A percentile compares a stretch with the other conserved stretches of the same genome.
Conservation (phyloP, 768 basidiomycete genomes). For the Rhodosporidiobolus odoratus region DNA sequence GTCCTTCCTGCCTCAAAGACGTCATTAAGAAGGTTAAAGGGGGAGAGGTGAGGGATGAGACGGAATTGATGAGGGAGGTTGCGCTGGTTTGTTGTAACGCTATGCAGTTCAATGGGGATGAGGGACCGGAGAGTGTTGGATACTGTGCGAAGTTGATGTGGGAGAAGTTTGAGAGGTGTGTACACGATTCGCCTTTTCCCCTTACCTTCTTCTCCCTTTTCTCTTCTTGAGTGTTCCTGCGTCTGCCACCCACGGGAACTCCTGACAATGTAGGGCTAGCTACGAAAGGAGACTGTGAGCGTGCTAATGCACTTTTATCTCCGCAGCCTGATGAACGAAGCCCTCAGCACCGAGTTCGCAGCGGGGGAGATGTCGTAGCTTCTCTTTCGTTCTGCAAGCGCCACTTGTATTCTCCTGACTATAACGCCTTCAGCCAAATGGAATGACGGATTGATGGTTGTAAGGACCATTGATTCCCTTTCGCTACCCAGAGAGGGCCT, state of each 20-base stretch:
- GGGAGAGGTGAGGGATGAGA: conserved; percentile 6
- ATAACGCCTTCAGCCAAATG: no score
- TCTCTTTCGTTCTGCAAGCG: not conserved
- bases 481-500: no score
- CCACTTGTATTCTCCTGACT: no score
- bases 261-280: not conserved
- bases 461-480: no score
- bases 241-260: not conserved
- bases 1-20: conserved; percentile 25
- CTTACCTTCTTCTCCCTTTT: no score
- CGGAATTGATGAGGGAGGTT: conserved; percentile 31
- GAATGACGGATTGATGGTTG: no score
- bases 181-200: not conserved
- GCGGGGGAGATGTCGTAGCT: not conserved
- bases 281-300: no score
- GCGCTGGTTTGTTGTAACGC: conserved; percentile 33
- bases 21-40: conserved; percentile 22
- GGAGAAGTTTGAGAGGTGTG: conserved; percentile 33
- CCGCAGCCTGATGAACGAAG: not conserved
- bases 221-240: not conserved
- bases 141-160: conserved; percentile 18
- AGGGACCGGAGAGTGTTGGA: conserved; percentile 21
- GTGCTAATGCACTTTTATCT: fast-evolving
- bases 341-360: not conserved
- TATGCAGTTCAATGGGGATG: conserved; percentile 36